These are phyloP conservation scores for Pestalotiopsis sp. DNA, from an alignment of 2,329 filamentous ascomycete species.

Conservation along the genomic window DNA sequence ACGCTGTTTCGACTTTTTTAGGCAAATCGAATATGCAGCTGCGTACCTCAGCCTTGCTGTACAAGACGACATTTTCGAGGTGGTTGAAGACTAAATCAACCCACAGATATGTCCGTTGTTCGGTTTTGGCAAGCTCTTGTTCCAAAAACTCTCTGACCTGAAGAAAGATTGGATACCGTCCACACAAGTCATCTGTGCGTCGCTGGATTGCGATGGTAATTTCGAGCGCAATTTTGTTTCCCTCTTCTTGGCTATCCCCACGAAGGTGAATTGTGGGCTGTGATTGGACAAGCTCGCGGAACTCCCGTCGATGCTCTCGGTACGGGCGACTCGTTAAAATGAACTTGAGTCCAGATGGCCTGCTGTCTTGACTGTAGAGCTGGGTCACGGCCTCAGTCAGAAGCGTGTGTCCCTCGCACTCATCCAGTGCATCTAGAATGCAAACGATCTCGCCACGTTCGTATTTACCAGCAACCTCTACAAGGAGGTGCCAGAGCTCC, in stretches of 20 bases:
- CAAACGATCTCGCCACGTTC: constrained; percentile 31
- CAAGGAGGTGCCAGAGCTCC: constrained; percentile 34
- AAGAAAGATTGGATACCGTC: not conserved
- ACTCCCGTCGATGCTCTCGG: constrained; percentile 24
- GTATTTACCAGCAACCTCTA: constrained; percentile 15
- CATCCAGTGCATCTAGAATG: constrained; percentile 44
- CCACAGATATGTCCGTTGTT: constrained; percentile 30
- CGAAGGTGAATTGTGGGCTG: constrained; percentile 32
- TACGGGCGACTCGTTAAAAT: constrained; percentile 41
- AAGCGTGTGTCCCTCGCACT: constrained; percentile 32
- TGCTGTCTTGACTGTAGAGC: constrained; percentile 23
- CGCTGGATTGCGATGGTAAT: constrained; percentile 31
- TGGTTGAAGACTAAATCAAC: constrained; percentile 22
- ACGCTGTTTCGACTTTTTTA: constrained; percentile 30
- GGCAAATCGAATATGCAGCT: constrained; percentile 23
- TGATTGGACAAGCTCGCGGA: constrained; percentile 20
- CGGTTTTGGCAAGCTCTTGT: constrained; percentile 16
- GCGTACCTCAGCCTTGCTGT: constrained; percentile 13
- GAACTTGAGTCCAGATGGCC: constrained; percentile 34
- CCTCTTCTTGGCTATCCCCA: constrained; percentile 30
- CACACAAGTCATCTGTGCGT: constrained; percentile 19
- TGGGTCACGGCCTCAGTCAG: constrained; percentile 27
- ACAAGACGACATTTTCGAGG: constrained; percentile 19
- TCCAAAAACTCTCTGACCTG: constrained; percentile 13
- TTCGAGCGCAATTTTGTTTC: constrained; percentile 30